Evolutionary conservation across 495 filamentous ascomycete species (phyloP).

Genomic region (Penicillium crystallinum): DNA sequence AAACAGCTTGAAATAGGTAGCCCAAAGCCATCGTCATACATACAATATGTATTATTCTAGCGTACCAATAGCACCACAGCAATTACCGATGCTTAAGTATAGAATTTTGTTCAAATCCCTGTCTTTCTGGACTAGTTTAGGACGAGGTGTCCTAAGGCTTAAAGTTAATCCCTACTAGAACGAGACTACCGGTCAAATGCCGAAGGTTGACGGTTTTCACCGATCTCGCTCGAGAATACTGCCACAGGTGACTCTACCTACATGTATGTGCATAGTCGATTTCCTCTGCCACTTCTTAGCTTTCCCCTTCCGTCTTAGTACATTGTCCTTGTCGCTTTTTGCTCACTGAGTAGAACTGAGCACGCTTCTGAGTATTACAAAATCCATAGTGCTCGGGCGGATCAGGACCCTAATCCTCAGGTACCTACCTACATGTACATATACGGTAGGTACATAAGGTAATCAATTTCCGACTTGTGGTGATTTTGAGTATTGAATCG

Average conservation of each 20-base stretch:
- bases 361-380: no score
- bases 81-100: slow-evolving; percentile 14
- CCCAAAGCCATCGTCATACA: no score
- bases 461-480: no score
- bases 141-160: not conserved
- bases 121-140: not conserved
- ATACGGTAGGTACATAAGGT: no score
- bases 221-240: not conserved
- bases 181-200: slow-evolving; percentile 3
- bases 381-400: no score
- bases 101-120: not conserved
- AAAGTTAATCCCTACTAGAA: not conserved
- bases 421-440: no score
- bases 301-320: slow-evolving; percentile 7
- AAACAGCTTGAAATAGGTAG: no score
- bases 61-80: slow-evolving; percentile 16
- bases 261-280: no score
- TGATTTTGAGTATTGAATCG: no score
- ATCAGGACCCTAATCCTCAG: no score
- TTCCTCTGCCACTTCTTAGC: slow-evolving; percentile 11
- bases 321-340: no score
- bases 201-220: not conserved
- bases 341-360: no score
- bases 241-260: not conserved
- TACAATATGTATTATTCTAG: not conserved